Conservation (phyloP, 1,284 basidiomycete species). For the Apiotrichum laibachii region DNA sequence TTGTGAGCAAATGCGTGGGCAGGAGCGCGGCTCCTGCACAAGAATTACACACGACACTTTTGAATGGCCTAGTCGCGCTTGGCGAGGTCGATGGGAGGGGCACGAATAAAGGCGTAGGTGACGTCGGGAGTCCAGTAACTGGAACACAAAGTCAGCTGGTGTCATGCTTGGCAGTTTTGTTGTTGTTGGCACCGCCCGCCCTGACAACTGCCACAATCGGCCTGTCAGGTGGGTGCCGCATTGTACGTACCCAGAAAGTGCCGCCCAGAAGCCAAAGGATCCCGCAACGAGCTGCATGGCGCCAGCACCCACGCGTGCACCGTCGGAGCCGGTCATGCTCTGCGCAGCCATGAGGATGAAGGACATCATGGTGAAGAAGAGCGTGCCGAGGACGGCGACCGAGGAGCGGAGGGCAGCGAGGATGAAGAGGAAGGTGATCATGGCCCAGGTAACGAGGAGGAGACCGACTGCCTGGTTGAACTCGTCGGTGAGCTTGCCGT, state of each 20-base stretch:
- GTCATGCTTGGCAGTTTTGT: too few relatives aligned
- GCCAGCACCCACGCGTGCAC: constrained; percentile 9
- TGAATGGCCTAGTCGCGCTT: constrained; percentile 2
- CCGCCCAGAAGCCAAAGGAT: constrained; percentile 19
- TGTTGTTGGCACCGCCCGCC: too few relatives aligned
- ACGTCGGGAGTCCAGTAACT: constrained; percentile 23
- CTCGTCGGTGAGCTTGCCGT: constrained; percentile 22
- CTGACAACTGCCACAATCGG: too few relatives aligned
- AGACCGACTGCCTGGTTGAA: constrained; percentile 16
- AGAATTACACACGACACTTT: too few relatives aligned
- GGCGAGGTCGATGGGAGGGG: constrained; percentile 9
- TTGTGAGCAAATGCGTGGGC: background rate
- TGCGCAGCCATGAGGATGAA: constrained; percentile 12
- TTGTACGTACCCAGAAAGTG: constrained; percentile 14
- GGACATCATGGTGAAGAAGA: constrained; percentile 11
- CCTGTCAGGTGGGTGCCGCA: background rate
- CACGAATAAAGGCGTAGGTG: constrained; percentile 10
- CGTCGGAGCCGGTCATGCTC: constrained; percentile 4
- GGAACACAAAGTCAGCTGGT: background rate
- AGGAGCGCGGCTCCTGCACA: too few relatives aligned
- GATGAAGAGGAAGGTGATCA: constrained; percentile 20
- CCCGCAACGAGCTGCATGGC: constrained; percentile 13
- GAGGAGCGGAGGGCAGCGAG: constrained; percentile 23
- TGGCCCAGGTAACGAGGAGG: constrained; percentile 16
- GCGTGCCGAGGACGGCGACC: constrained; percentile 19